phyloP scores from a whole-genome alignment of 2,329 filamentous ascomycete genomes.

The Cercospora brassicicola region DNA sequence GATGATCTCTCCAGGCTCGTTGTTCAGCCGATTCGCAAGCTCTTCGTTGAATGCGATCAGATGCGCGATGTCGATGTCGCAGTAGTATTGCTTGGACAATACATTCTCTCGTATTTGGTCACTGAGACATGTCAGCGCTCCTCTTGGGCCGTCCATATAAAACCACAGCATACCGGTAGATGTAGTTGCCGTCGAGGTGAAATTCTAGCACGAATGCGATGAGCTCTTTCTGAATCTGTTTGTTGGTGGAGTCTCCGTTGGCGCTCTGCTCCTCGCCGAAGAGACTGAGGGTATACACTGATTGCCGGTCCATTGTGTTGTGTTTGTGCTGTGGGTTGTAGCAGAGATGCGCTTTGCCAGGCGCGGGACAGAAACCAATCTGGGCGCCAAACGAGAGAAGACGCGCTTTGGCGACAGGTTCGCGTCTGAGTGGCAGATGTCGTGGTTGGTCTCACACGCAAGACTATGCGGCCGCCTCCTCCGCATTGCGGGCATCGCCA shows the following conservation, averaged over 20 bases:
- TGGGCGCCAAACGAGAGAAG: slow-evolving; percentile 1
- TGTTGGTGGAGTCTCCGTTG: slow-evolving; percentile 41
- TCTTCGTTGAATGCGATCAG: slow-evolving; percentile 96
- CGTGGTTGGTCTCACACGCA: background rate
- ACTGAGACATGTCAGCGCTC: slow-evolving; percentile 53
- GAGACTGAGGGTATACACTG: slow-evolving; percentile 80
- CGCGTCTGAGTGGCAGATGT: slow-evolving; percentile 7
- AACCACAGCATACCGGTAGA: slow-evolving; percentile 71
- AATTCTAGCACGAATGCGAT: slow-evolving; percentile 93
- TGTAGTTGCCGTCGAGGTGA: slow-evolving; percentile 87
- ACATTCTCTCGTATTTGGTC: slow-evolving; percentile 96
- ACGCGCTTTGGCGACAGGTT: slow-evolving; percentile 10
- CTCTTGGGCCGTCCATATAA: background rate
- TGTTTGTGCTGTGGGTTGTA: slow-evolving; percentile 12
- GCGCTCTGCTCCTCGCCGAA: slow-evolving; percentile 53
- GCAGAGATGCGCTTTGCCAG: slow-evolving; percentile 5
- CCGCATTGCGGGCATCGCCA: too few species aligned
- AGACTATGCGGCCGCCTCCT: too few species aligned
- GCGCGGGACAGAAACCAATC: background rate
- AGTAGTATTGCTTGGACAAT: slow-evolving; percentile 88
- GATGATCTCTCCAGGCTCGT: slow-evolving; percentile 88
- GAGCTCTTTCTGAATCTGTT: slow-evolving; percentile 71
- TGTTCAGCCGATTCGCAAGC: slow-evolving; percentile 82
- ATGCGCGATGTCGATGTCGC: slow-evolving; percentile 93
- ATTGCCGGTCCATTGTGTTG: slow-evolving; percentile 75